phyloP scores from a whole-genome alignment of 2,329 filamentous ascomycete genomes.

The Xylaria sp. region DNA sequence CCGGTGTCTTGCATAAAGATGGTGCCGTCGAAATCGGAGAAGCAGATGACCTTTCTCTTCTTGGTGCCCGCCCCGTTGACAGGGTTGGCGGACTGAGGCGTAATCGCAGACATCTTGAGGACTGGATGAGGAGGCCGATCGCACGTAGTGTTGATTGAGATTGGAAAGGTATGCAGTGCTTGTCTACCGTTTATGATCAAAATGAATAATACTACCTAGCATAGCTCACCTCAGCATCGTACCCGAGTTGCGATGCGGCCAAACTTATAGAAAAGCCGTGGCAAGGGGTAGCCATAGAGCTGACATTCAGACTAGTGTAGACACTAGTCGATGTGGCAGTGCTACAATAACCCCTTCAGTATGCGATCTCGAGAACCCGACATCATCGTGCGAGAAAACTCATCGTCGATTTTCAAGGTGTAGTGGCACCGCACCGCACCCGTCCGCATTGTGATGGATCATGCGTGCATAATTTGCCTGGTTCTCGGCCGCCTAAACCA shows the following conservation, averaged over 20 bases:
- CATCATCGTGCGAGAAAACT: background rate
- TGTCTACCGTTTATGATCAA: background rate
- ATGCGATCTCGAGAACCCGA: background rate
- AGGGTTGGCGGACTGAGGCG: constrained; percentile 38
- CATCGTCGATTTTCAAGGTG: background rate
- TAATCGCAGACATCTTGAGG: constrained; percentile 47
- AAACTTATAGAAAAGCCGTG: constrained; percentile 9
- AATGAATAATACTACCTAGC: background rate
- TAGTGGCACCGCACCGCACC: background rate
- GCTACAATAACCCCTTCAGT: background rate
- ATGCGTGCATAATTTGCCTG: background rate
- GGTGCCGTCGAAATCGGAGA: constrained; percentile 72
- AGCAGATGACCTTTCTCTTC: constrained; percentile 63
- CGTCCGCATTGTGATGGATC: background rate
- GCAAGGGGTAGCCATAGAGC: background rate
- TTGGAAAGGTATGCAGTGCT: background rate
- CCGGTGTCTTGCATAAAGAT: constrained; percentile 76
- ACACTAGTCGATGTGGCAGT: background rate
- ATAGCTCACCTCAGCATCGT: background rate
- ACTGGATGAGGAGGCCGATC: background rate
- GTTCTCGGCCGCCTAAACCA: background rate
- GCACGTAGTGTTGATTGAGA: background rate
- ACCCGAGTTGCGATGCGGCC: background rate
- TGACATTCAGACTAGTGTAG: background rate
- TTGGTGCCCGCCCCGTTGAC: constrained; percentile 44